These are phyloP conservation scores for Endogone sp. DNA, from an alignment of 192 early-diverging fungal species.

Conservation along the genomic window DNA sequence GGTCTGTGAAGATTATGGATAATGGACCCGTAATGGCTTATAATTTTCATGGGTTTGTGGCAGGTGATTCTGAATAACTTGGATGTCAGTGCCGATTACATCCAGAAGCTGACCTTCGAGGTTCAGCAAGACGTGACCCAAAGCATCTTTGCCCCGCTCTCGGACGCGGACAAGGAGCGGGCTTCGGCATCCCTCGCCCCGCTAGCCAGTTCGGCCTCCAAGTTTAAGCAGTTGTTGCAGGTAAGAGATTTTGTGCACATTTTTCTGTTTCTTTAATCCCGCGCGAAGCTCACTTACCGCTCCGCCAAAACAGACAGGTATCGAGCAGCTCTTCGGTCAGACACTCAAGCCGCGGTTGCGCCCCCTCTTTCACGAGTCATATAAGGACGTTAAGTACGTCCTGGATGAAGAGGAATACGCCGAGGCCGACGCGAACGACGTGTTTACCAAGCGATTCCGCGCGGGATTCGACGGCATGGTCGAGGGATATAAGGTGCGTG, in stretches of 20 bases:
- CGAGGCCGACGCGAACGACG: constrained; percentile 71
- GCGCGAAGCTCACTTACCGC: too few species aligned
- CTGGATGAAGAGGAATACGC: constrained; percentile 91
- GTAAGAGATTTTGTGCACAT: constrained; percentile 40
- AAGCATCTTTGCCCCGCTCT: constrained; percentile 27
- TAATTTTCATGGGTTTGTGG: not conserved
- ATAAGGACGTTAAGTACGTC: constrained; percentile 84
- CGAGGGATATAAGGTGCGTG: constrained; percentile 52
- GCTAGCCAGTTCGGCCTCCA: constrained; percentile 53
- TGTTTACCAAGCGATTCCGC: constrained; percentile 80
- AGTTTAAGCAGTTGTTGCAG: constrained; percentile 62
- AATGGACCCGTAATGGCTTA: too few species aligned
- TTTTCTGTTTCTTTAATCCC: constrained; percentile 5
- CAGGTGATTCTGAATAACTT: constrained; percentile 84
- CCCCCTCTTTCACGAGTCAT: constrained; percentile 75
- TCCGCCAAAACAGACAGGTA: constrained; percentile 39
- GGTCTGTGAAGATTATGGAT: too few species aligned
- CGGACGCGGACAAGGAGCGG: constrained; percentile 47
- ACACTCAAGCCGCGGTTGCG: constrained; percentile 77
- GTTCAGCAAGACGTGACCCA: constrained; percentile 50
- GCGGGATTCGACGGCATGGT: constrained; percentile 61
- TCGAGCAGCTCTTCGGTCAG: constrained; percentile 81
- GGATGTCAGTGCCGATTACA: constrained; percentile 78
- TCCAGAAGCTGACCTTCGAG: constrained; percentile 66
- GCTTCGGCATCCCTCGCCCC: constrained; percentile 54